Evolutionary conservation across 441 rosid species (phyloP), one percentile per base, ranked within the genome.

Genomic region (Populus tomentosa): DNA sequence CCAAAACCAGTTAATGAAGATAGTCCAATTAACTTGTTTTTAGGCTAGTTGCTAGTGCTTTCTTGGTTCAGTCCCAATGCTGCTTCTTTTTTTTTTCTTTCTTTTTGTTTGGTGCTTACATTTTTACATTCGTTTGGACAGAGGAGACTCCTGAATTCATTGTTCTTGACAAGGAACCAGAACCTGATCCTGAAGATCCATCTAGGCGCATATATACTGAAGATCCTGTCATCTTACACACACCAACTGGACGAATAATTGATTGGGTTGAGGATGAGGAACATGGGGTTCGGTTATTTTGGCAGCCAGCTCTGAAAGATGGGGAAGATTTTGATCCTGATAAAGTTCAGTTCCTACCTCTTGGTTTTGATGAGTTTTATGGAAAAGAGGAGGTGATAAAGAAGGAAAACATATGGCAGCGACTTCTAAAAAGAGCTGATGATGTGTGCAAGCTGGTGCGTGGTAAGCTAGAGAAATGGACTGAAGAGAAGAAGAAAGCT

Each of bases 101-200:
- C 50, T 56, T 20, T 30, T 30, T 33, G 6, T 53, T n/a, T 14
- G 71, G 20, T 42, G n/a, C 24, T 53, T 38, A 5, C 13, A 5
- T 81, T 78, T 69, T 38, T 7, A 66, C 76, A n/a, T 80, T 78
- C 70, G 79, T 81, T 78, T 88, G 71, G 77, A 81, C 89, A 92
- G 98, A 92, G 74, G 86, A 87, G 73, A 83, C 85, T 71, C 95
- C 98, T 0, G 98, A 94, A 84, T 92, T 90, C 80, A 79, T 91
- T 77, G 69, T 92, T 74, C 80, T 94, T 71, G 89, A 91, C 85
- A 91, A 91, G 85, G 92, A 92, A 81, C 94, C 92, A 16, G 98
- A 90, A 80, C 92, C 96, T 73, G 96, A 94, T 77, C 92, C 92
- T n/a, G 70, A 88, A 75, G 97, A 92, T 85, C 95, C 96, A 74